Conservation (phyloP, 192 early-diverging fungal species). For the Geranomyces michiganensis region DNA sequence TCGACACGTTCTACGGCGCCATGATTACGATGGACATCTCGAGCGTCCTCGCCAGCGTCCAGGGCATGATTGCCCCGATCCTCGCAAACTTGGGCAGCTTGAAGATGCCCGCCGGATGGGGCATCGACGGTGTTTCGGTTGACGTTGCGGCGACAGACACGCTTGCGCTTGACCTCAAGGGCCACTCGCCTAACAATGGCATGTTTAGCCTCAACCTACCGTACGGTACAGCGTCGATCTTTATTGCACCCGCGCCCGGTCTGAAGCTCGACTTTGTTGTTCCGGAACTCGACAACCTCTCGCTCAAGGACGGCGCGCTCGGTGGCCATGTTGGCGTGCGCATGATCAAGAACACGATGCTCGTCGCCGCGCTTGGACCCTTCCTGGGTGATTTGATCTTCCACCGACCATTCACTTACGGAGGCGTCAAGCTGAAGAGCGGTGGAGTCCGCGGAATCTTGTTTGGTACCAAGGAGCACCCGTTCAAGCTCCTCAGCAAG, state of each 20-base stretch:
- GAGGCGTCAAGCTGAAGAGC: not conserved
- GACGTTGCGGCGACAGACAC: slow-evolving; percentile 17
- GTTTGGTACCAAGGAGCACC: slow-evolving; percentile 28
- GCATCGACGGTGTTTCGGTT: slow-evolving; percentile 24
- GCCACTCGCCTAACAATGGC: slow-evolving; percentile 35
- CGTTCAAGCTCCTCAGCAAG: slow-evolving; percentile 29
- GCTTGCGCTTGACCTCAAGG: slow-evolving; percentile 17
- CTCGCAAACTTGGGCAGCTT: not conserved
- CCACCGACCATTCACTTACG: slow-evolving; percentile 17
- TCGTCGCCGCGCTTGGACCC: slow-evolving; percentile 19
- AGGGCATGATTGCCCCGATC: not conserved
- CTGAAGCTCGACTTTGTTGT: slow-evolving; percentile 5
- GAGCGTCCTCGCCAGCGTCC: not conserved
- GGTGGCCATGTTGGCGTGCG: slow-evolving; percentile 11
- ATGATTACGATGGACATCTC: slow-evolving; percentile 9
- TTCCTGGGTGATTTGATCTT: slow-evolving; percentile 25
- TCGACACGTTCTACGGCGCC: slow-evolving; percentile 28
- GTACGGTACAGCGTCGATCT: slow-evolving; percentile 1
- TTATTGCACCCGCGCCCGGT: not conserved
- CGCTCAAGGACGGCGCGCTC: slow-evolving; percentile 23
- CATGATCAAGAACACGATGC: not conserved
- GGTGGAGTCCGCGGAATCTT: slow-evolving; percentile 21
- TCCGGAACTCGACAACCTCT: slow-evolving; percentile 26
- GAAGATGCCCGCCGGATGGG: slow-evolving; percentile 28
- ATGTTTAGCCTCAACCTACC: slow-evolving; percentile 26